Conservation (phyloP, 495 filamentous ascomycete genomes). For the Diplogelasinospora grovesii region DNA sequence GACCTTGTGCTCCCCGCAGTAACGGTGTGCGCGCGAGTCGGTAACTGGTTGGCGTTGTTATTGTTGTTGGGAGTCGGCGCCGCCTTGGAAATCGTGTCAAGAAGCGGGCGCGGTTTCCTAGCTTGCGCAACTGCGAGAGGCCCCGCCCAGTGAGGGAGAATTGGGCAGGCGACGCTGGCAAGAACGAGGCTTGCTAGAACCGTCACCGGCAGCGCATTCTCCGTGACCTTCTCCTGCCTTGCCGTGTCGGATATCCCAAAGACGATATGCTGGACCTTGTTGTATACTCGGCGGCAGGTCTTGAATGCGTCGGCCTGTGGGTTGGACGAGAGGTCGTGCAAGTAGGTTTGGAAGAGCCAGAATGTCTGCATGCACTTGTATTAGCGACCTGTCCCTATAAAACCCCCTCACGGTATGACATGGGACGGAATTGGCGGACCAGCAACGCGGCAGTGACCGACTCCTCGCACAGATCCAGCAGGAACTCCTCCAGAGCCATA, state of each 20-base stretch:
- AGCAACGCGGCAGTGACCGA: constrained; percentile 69
- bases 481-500: constrained; percentile 75
- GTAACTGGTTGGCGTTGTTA: constrained; percentile 36
- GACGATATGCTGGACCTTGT: constrained; percentile 73
- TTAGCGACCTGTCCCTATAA: constrained; percentile 9
- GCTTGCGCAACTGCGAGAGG: constrained; percentile 70
- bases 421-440: constrained; percentile 37
- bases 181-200: constrained; percentile 65
- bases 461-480: constrained; percentile 72
- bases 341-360: constrained; percentile 77
- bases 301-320: constrained; percentile 63
- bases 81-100: constrained; percentile 50
- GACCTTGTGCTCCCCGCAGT: constrained; percentile 38
- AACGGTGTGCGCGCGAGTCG: constrained; percentile 59
- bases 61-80: constrained; percentile 33
- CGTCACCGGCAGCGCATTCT: constrained; percentile 66
- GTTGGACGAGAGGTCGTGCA: constrained; percentile 63
- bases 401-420: no score
- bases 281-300: constrained; percentile 68
- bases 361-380: constrained; percentile 51
- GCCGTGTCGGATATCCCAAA: constrained; percentile 58
- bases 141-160: constrained; percentile 54
- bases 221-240: constrained; percentile 62
- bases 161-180: constrained; percentile 50
- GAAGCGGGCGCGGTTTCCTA: constrained; percentile 53